Evolutionary conservation across 2,329 filamentous ascomycete genomes (phyloP).

Genomic region (Cryphonectria naterciae): DNA sequence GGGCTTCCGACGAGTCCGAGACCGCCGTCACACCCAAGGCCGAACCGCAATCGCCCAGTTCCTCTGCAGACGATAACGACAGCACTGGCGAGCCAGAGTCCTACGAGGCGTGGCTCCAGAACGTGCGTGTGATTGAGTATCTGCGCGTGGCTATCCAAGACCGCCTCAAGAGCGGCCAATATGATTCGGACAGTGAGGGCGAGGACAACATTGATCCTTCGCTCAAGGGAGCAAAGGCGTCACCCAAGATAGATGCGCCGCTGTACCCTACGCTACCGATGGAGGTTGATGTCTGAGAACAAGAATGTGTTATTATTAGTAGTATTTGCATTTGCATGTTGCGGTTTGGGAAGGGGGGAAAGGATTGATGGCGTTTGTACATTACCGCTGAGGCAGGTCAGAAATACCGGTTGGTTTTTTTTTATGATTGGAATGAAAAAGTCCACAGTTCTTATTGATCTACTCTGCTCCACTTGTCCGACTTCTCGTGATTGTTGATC

Average conservation of each 20-base stretch:
- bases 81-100: slow-evolving; percentile 60
- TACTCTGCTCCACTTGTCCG: not conserved
- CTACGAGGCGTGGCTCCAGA: slow-evolving; percentile 68
- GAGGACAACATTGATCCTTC: slow-evolving; percentile 39
- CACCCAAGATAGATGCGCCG: slow-evolving; percentile 40
- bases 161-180: slow-evolving; percentile 61
- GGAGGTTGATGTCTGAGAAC: slow-evolving; percentile 22
- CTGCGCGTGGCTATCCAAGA: slow-evolving; percentile 62
- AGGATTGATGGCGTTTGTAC: not conserved
- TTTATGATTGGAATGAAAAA: not conserved
- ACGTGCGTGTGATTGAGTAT: slow-evolving; percentile 67
- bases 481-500: not conserved
- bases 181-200: slow-evolving; percentile 42
- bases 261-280: slow-evolving; percentile 42
- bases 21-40: slow-evolving; percentile 50
- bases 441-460: not conserved
- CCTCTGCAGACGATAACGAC: slow-evolving; percentile 61
- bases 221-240: slow-evolving; percentile 32
- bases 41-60: slow-evolving; percentile 51
- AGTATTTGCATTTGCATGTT: not conserved
- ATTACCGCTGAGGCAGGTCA: not conserved
- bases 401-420: not conserved
- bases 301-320: not conserved
- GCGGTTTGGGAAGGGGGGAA: not conserved
- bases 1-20: slow-evolving; percentile 44